Evolutionary conservation across 495 filamentous ascomycete species (phyloP), one percentile per base, ranked within the genome.

Genomic region (Umbilicaria muhlenbergii): DNA sequence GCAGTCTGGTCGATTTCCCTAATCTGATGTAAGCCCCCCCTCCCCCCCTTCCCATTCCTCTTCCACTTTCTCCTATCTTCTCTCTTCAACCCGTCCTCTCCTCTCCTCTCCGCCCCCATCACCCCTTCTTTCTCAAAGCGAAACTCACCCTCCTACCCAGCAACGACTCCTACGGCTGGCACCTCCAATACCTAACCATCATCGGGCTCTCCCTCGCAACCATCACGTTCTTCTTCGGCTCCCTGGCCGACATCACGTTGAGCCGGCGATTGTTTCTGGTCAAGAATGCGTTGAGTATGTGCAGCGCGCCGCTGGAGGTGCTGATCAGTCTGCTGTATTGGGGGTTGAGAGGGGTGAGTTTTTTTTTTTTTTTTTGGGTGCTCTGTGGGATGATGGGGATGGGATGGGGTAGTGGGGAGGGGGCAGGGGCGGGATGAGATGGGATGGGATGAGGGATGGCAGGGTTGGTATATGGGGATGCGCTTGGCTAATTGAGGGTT

Each of bases 271-370:
- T 92, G 34, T 92, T 93, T 59, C 45, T 67, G 32, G 41, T 74
- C 43, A 94, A 94, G 60, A 92, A 93, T 56, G 58, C 69, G 3
- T 60, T 92, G 34, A 75, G 78, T 2, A 67, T 85, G 21, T 77
- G 77, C 55, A 78, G 76, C 42, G 74, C 86, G 4, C 88, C 87
- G 2, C 61, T 94, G 47, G 83, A 85, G 51, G 74, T 89, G 18
- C 58, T 94, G 28, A 83, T 94, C 52, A 83, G 73, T 55, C 60
- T 87, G n/a, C 67, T 94, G 0, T 94, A 94, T 58, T 92, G 86
- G 84, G 69, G 76, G 32, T 65, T 94, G 16, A 71, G 75, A 15
- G 57, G 66, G 38, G 58, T 64, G 48, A 34, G 54, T 52, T 28
- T 42, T 32, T 21, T 5, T 21, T 21, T 21, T 21, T 21, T 21